These are phyloP conservation scores for Hyphodiscus hymeniophilus DNA, from an alignment of 495 filamentous ascomycete genomes.

Conservation along the genomic window DNA sequence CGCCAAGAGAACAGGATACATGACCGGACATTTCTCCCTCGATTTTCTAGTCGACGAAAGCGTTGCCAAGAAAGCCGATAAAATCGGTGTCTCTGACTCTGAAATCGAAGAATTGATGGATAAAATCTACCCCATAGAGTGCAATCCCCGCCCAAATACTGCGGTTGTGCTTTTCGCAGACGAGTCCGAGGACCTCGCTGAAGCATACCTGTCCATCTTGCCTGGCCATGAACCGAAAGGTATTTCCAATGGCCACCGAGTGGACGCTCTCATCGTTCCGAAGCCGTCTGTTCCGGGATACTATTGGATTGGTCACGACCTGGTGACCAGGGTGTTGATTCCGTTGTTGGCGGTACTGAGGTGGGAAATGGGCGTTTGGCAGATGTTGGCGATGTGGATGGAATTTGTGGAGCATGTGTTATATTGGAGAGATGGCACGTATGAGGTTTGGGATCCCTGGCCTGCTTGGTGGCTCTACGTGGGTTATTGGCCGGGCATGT, in stretches of 20 bases:
- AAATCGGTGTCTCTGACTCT: constrained; percentile 6
- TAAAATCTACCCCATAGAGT: constrained; percentile 49
- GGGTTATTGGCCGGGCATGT: constrained; percentile 50
- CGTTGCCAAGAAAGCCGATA: background rate
- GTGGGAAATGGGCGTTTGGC: constrained; percentile 9
- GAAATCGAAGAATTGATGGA: constrained; percentile 22
- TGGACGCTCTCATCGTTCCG: constrained; percentile 23
- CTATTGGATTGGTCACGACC: constrained; percentile 54
- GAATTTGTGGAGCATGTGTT: constrained; percentile 36
- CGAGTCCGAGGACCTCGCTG: constrained; percentile 24
- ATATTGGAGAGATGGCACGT: constrained; percentile 53
- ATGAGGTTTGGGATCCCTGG: constrained; percentile 50
- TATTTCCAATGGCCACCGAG: constrained; percentile 9
- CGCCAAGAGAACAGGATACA: constrained; percentile 29
- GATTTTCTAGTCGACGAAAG: constrained; percentile 48
- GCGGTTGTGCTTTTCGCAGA: constrained; percentile 45
- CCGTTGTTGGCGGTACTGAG: constrained; percentile 30
- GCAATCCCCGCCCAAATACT: constrained; percentile 55
- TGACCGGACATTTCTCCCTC: constrained; percentile 66
- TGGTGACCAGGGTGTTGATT: constrained; percentile 39
- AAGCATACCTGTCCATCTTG: constrained; percentile 32
- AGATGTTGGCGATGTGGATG: constrained; percentile 17
- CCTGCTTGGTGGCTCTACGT: constrained; percentile 52
- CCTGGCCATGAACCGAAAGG: constrained; percentile 15
- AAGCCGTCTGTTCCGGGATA: constrained; percentile 23